Conservation (phyloP, 176 grass and related monocot species). For the Luzula sylvatica region DNA sequence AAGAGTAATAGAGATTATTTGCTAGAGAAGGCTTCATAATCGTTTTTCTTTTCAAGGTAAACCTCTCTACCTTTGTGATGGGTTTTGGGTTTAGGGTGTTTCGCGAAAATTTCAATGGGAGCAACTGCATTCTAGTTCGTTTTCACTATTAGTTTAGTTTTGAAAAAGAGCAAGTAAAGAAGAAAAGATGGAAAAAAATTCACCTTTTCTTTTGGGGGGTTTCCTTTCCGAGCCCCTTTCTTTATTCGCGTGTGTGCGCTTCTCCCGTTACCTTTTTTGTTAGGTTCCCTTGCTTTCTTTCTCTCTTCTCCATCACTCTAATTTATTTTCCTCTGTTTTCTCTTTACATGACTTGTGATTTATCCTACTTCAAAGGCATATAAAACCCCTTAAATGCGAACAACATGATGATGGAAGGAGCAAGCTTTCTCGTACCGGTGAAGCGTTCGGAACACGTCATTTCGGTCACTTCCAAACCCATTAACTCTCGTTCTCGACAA, state of each 20-base stretch:
- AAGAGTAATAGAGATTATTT: neutral
- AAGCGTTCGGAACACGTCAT: slow-evolving; percentile 62
- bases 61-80: neutral
- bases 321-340: neutral
- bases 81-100: slow-evolving; percentile 8
- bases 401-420: slow-evolving; percentile 41
- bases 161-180: neutral
- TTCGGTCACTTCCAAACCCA: slow-evolving; percentile 33
- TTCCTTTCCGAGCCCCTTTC: slow-evolving; percentile 15
- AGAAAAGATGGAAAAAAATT: slow-evolving; percentile 5
- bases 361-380: slow-evolving; percentile 6
- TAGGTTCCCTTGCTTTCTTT: neutral
- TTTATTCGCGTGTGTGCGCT: slow-evolving; percentile 20
- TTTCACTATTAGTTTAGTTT: slow-evolving; percentile 18
- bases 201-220: slow-evolving; percentile 8
- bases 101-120: slow-evolving; percentile 17
- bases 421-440: slow-evolving; percentile 21
- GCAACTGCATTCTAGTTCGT: slow-evolving; percentile 15
- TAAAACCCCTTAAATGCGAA: too few relatives aligned
- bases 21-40: neutral
- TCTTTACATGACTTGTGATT: slow-evolving; percentile 6
- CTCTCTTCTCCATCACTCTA: slow-evolving; percentile 19
- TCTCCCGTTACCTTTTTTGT: neutral
- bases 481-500: neutral
- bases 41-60: neutral